Evolutionary conservation across 306 rosid genomes (phyloP), one percentile per base, ranked within the genome.

Genomic region (Argentina anserina): DNA sequence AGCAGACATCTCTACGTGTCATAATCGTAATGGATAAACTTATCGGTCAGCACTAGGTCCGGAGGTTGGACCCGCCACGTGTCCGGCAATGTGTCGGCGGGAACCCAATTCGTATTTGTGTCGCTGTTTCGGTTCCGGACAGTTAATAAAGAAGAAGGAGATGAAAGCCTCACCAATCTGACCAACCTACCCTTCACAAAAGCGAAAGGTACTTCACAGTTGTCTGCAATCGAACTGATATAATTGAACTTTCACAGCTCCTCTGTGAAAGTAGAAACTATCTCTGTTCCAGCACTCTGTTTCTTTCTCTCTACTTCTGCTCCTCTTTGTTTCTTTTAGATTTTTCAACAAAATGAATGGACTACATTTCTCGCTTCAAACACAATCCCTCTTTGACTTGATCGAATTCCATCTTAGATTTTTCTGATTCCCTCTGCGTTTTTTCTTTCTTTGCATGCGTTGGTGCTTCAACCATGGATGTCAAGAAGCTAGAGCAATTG

Each of bases 401-500:
- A 29, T 47, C 28, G 69, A 37, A 49, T 43, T 39, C 71, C 0
- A 0, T 37, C 63, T 10, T 29, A 17, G 5, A 3, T 66, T 76
- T 59, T 69, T 65, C 15, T 26, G 15, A 23, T 23, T 53, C 61
- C 31, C 60, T 53, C 31, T 53, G 59, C 5, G 9, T 53, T 21
- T 55, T 55, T 56, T 25, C 62, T 60, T 33, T 9, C 36, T 33
- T 33, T 31, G 65, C 41, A 31, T 31, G 65, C 40, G 17, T 60
- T 14, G 13, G 0, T 31, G 10, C 26, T 45, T 50, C 50, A 9
- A 75, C 77, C 78, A 89, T 95, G 99, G 91, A 84, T 17, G 70
- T 65, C 55, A 91, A 83, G 82, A 87, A 65, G 71, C 71, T 81
- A 0, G 97, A 88, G 72, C 84, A 78, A 75, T 70, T 87, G 63